Evolutionary conservation across 2,329 filamentous ascomycete species (phyloP), one percentile per base, ranked within the genome.

Genomic region (Alternaria sp.): DNA sequence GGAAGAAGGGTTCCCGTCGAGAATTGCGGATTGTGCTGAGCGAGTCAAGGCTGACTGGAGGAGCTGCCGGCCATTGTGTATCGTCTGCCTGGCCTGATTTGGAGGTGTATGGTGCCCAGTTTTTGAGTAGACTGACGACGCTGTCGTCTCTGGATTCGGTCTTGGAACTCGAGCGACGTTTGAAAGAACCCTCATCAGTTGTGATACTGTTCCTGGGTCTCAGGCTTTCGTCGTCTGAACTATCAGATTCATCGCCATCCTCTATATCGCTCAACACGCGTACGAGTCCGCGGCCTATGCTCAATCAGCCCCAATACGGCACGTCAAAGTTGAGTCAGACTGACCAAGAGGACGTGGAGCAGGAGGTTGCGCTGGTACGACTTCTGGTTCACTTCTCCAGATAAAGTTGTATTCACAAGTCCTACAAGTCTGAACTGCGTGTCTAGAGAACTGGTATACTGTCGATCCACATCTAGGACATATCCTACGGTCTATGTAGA

Each of bases 251-350:
- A 52, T 21, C 23, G 19, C 19, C 5, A 15, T 52, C 49, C 2
- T 52, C 30, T 36, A 52, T 40, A 10, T 30, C 23, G 49, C 49
- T 52, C 49, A 52, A 17, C 36, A 40, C 36, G 2, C 36, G 36
- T 40, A 40, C 36, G 36, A 40, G 36, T 17, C 15, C 15, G 36
- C 36, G 36, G 36, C 36, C 36, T 40, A 17, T 0, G 10, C 9
- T 40, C n/a, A 40, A 40, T 40, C 36, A 40, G 36, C n/a, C n/a
- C 36, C 1, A 6, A 17, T 40, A 40, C 9, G 9, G 36, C 36
- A 17, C n/a, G 36, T 40, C n/a, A 40, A 17, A 40, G 36, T 40
- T 17, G 0, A 40, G n/a, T 11, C 4, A 40, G 4, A 40, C 36
- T 40, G n/a, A 40, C 36, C 36, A 5, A 17, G 36, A 40, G 36